phyloP scores from a whole-genome alignment of 1,284 basidiomycete genomes.

The Puccinia hordei region DNA sequence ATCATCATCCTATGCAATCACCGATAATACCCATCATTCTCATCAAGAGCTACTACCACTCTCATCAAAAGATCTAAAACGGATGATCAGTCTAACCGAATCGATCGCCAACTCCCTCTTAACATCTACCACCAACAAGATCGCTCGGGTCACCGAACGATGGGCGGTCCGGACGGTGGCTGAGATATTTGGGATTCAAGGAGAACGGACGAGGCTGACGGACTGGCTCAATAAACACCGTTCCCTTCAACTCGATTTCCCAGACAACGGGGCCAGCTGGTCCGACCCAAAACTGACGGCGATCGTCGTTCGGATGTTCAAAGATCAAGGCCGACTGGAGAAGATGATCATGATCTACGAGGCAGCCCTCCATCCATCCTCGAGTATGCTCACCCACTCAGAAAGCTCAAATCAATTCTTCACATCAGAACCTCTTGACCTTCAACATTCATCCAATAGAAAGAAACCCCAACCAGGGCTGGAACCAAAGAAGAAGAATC shows the following conservation, averaged over 20 bases:
- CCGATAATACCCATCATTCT: not conserved
- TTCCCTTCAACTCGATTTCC: conserved; percentile 31
- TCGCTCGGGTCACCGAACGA: conserved; percentile 19
- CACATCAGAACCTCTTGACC: not conserved
- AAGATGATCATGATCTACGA: conserved; percentile 45
- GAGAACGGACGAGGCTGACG: not conserved
- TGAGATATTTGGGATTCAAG: conserved; percentile 29
- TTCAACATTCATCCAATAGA: not conserved
- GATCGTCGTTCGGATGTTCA: conserved; percentile 36
- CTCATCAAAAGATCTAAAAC: conserved; percentile 31
- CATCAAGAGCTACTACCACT: conserved; percentile 18
- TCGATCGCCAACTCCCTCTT: conserved; percentile 2
- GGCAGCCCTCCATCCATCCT: conserved; percentile 40
- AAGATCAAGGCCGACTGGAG: conserved; percentile 14
- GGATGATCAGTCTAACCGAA: conserved; percentile 24
- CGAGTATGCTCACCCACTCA: conserved; percentile 9
- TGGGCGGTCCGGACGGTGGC: conserved; percentile 20
- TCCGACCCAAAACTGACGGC: conserved; percentile 41
- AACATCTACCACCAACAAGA: not conserved
- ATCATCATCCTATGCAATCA: not conserved
- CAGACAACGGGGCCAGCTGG: conserved; percentile 48
- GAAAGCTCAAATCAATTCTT: not conserved
- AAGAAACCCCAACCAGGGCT: not conserved
- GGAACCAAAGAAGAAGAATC: not conserved
- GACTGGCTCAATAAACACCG: conserved; percentile 27